Base-by-base conservation (phyloP, 768 basidiomycete species). In the Psilocybe cyanescens region DNA sequence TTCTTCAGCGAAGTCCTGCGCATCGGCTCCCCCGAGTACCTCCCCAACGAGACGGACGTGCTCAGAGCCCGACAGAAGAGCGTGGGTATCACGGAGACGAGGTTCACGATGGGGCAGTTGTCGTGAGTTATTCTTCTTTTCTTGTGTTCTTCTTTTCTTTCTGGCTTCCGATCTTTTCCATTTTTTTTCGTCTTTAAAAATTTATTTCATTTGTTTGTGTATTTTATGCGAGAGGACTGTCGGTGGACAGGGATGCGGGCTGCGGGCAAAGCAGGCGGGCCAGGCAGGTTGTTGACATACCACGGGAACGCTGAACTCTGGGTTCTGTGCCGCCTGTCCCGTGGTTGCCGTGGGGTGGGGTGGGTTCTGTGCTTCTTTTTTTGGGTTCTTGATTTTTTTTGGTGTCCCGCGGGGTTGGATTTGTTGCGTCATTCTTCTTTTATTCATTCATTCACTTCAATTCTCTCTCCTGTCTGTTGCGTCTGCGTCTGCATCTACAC, bases 61-160 rank as follows among this genome's bases (percentile, higher is more conserved):
- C 78, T 98, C 29, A 81, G 94, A 28, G 93, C 94, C n/a, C 85
- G 94, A 65, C 86, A 87, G 60, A 96, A 96, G 79, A 94, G 89
- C 58, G 89, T 91, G 2, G 95, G 95, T 16, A 96, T 98, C 67
- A 89, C 87, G 4, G 95, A 98, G 76, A 97, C 95, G 5, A 76
- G 89, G 69, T 92, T 93, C 60, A 81, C 79, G 11, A 85, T 92
- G 82, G 91, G 89, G 2, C 84, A 80, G 52, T 71, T 87, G 5
- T 83, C 84, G 84, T 87, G 64, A 59, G 83, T 81, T 16, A 48
- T 35, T n/a, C 24, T 35, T 33, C 56, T 19, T 55, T 37, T 55
- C 2, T 2, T 0, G 24, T 2, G 24, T 35, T 17, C 33, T 41
- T 35, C 55, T 2, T 7, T 51, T 14, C 11, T 7, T 33, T 29